A percentile compares a stretch with the other conserved stretches of the same genome.
Evolutionary conservation across 1,284 basidiomycete genomes (phyloP).

Genomic region (Trichosporon inkin): DNA sequence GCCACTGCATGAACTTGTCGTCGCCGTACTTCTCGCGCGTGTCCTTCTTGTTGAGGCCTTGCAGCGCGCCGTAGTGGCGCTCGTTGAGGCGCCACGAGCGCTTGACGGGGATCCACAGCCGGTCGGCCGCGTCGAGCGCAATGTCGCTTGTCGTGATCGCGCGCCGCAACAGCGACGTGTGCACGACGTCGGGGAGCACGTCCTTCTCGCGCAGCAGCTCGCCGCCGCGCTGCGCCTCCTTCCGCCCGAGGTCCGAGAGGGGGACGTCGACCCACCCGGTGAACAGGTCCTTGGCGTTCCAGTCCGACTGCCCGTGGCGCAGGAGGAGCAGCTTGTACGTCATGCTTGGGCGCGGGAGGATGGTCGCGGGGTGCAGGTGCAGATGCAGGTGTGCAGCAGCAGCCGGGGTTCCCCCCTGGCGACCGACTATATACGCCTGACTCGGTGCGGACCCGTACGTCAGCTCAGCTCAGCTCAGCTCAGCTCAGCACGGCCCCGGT

Average conservation of each 20-base stretch:
- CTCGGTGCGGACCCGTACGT: too few relatives aligned
- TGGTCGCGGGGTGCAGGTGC: too few relatives aligned
- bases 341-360: too few relatives aligned
- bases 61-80: constrained; percentile 14
- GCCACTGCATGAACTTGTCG: constrained; percentile 9
- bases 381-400: too few relatives aligned
- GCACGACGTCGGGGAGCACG: constrained; percentile 6
- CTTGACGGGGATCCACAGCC: constrained; percentile 10
- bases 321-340: constrained; percentile 12
- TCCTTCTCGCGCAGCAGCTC: constrained; percentile 10
- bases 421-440: too few relatives aligned
- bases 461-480: too few relatives aligned
- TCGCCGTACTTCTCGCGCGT: constrained; percentile 12
- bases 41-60: constrained; percentile 10
- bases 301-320: constrained; percentile 13
- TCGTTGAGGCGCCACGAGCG: constrained; percentile 13
- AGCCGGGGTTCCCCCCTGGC: too few relatives aligned
- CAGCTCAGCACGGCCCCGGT: too few relatives aligned
- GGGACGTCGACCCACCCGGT: constrained; percentile 12
- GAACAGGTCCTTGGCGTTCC: constrained; percentile 15
- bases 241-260: constrained; percentile 1
- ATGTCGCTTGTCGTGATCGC: constrained; percentile 11
- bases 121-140: constrained; percentile 10
- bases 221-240: constrained; percentile 7
- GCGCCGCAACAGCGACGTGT: constrained; percentile 13